These are phyloP conservation scores for Gastrolobium villosum DNA, from an alignment of 306 rosid species.

Conservation along the genomic window DNA sequence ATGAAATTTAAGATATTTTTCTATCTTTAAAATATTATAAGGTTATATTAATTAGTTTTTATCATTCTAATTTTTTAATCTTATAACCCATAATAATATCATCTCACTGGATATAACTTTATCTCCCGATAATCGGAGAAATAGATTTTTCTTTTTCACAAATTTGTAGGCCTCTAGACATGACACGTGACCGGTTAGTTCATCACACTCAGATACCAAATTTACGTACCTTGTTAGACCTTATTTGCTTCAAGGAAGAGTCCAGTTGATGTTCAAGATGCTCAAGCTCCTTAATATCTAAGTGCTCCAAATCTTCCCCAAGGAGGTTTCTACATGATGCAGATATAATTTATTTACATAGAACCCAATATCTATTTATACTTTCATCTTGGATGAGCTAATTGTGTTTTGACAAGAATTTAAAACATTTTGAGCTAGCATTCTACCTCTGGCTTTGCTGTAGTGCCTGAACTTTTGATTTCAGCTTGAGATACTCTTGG, in stretches of 20 bases:
- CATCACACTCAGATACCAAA: not conserved
- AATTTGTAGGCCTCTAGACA: not conserved
- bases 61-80: no score
- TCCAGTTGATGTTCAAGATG: constrained; percentile 76
- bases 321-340: constrained; percentile 59
- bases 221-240: constrained; percentile 74
- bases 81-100: no score
- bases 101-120: no score
- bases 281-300: constrained; percentile 66
- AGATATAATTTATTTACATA: not conserved
- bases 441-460: constrained; percentile 77
- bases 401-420: not conserved
- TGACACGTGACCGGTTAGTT: not conserved
- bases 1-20: no score
- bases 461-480: constrained; percentile 70
- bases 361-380: not conserved
- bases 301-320: constrained; percentile 76
- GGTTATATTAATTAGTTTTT: no score
- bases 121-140: no score
- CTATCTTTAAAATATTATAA: no score
- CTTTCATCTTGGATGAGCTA: not conserved
- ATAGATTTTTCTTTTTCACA: no score
- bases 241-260: constrained; percentile 66
- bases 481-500: constrained; percentile 78
- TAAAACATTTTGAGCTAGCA: not conserved